phyloP scores from a whole-genome alignment of 345 rosid species.

The Arabidopsis thaliana region DNA sequence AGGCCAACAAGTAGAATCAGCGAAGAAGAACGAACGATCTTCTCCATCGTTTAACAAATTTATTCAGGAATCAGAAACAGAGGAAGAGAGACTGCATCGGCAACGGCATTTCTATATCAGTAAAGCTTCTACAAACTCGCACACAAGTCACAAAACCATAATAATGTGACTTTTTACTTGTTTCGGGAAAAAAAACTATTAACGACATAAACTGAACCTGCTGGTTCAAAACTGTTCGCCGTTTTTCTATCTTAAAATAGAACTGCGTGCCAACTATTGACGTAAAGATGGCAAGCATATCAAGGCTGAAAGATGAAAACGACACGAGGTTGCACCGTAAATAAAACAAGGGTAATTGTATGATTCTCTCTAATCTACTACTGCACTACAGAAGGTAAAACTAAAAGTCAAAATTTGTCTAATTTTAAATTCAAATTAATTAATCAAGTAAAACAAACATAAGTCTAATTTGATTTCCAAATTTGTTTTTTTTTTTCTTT shows the following conservation, averaged over 20 bases:
- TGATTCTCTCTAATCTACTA: too few species aligned
- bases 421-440: too few species aligned
- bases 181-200: neutral
- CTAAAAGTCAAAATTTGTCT: too few species aligned
- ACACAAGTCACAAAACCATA: neutral
- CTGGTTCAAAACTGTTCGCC: neutral
- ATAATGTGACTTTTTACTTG: neutral
- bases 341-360: too few species aligned
- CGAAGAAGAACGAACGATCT: conserved; percentile 3
- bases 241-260: neutral
- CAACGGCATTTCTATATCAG: conserved; percentile 25
- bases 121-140: neutral
- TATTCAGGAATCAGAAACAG: neutral
- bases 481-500: neutral
- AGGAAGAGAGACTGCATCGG: neutral
- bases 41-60: conserved; percentile 12
- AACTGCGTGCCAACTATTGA: neutral
- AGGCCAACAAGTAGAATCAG: conserved; percentile 36
- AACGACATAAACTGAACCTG: conserved; percentile 31
- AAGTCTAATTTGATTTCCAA: neutral
- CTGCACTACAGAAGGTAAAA: too few species aligned
- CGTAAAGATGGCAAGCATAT: neutral
- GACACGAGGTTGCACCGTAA: too few species aligned
- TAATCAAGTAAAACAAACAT: neutral
- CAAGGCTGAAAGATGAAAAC: neutral